A percentile compares a stretch with the other conserved stretches of the same genome.
Conservation (phyloP, 108 stramenopile genomes). For the Skeletonema potamos region DNA sequence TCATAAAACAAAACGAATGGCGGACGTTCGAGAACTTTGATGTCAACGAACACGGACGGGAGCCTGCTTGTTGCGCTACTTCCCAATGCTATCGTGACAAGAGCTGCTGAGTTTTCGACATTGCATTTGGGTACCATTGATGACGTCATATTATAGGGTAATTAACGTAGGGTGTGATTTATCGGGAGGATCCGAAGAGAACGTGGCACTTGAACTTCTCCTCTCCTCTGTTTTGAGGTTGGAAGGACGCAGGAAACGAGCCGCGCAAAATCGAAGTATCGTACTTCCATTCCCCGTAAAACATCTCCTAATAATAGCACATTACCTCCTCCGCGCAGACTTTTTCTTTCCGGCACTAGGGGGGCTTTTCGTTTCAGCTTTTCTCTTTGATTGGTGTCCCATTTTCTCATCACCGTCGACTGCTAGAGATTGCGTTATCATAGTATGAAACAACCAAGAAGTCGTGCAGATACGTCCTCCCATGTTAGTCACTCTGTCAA, state of each 20-base stretch:
- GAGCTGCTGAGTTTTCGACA: not conserved
- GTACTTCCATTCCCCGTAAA: too few relatives aligned
- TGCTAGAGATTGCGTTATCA: conserved; percentile 34
- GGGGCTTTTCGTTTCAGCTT: not conserved
- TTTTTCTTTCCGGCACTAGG: not conserved
- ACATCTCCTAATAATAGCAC: too few relatives aligned
- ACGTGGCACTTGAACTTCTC: too few relatives aligned
- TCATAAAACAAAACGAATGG: conserved; percentile 20
- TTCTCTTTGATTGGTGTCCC: not conserved
- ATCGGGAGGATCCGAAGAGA: too few relatives aligned
- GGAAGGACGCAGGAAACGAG: too few relatives aligned
- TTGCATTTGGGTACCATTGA: not conserved
- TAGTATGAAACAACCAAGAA: conserved; percentile 47
- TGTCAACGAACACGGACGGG: conserved; percentile 14
- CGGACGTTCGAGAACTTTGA: conserved; percentile 15
- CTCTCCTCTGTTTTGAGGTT: too few relatives aligned
- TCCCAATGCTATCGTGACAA: not conserved
- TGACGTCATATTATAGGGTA: too few relatives aligned
- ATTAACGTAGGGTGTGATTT: too few relatives aligned
- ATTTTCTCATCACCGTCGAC: conserved; percentile 5
- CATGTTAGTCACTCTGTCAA: conserved; percentile 3
- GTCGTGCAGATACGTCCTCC: conserved; percentile 29
- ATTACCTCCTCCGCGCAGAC: not conserved
- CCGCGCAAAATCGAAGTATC: too few relatives aligned
- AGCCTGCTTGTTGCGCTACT: not conserved